Base-by-base conservation (phyloP, 1,284 basidiomycete species). In the Porodaedalea pini region DNA sequence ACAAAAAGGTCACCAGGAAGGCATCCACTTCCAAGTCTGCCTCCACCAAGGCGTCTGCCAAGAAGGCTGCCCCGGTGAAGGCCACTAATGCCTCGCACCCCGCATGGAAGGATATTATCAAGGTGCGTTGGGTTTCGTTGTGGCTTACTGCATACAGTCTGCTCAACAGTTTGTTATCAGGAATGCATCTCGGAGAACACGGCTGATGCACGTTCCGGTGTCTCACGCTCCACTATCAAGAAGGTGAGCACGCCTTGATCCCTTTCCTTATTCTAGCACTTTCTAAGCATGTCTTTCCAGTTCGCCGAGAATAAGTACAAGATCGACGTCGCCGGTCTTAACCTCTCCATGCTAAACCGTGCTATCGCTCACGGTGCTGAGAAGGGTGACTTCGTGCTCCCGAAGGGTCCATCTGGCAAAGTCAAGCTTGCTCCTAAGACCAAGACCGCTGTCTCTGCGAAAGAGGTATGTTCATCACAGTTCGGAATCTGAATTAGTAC, bases 161-260 rank as follows among this genome's bases (percentile, higher is more conserved):
- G 39, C 40, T 59, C 31, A 52, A 23, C 36, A 32, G 31, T 40
- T 29, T 25, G 45, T 60, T n/a, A 60, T 62, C 62, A 85, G 82
- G 88, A 90, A 73, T 87, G 85, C 66, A 87, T 93, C 71, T 66
- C 74, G 55, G 77, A 75, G 31, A 77, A 87, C 69, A 81, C 82
- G 60, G 82, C 82, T 52, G 88, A 88, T 40, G 75, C 79, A 34
- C 83, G 87, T 56, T 65, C 74, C 55, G 91, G 91, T 66, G 88
- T 92, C 50, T 91, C 89, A 39, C 81, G 91, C 58, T 76, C 77
- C 44, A 81, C 81, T 41, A 87, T 93, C 71, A 93, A 93, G 80
- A 93, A 92, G 84, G 80, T 78, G 41, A 15, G 65, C 62, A 32
- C 3, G 11, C 10, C 39, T 19, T 34, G 4, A 3, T 10, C 25